Evolutionary conservation across 345 rosid species (phyloP).

Genomic region (Pistacia integerrima): DNA sequence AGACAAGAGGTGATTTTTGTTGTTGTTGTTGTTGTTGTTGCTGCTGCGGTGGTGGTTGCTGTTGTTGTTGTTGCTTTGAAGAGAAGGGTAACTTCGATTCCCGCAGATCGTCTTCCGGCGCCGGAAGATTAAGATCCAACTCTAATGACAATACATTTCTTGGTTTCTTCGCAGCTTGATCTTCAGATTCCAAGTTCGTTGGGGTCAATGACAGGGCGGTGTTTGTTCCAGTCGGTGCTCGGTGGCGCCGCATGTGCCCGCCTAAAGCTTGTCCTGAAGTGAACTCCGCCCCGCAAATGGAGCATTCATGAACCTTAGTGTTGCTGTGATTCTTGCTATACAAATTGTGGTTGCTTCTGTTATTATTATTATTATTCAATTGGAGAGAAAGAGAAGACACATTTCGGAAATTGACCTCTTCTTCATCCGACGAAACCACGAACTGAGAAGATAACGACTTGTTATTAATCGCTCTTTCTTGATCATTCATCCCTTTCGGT

Average conservation of each 20-base stretch:
- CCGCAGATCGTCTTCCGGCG: slow-evolving; percentile 72
- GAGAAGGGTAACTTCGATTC: slow-evolving; percentile 47
- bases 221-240: slow-evolving; percentile 39
- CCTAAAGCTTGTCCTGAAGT: slow-evolving; percentile 97
- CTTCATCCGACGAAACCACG: slow-evolving; percentile 26
- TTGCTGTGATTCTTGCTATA: slow-evolving; percentile 24
- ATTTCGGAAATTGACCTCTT: slow-evolving; percentile 43
- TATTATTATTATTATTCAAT: slow-evolving; percentile 38
- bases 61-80: slow-evolving; percentile 51
- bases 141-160: slow-evolving; percentile 64
- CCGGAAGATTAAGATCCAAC: slow-evolving; percentile 97
- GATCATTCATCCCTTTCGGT: slow-evolving; percentile 42
- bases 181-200: slow-evolving; percentile 36
- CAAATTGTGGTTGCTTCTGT: slow-evolving; percentile 30
- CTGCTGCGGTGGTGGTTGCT: slow-evolving; percentile 26
- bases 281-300: slow-evolving; percentile 87
- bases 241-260: slow-evolving; percentile 97
- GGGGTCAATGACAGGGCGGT: slow-evolving; percentile 51
- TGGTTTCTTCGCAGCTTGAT: slow-evolving; percentile 39
- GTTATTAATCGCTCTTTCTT: slow-evolving; percentile 10
- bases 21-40: slow-evolving; percentile 32
- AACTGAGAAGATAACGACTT: slow-evolving; percentile 22
- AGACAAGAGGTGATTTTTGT: slow-evolving; percentile 53
- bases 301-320: slow-evolving; percentile 82
- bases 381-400: slow-evolving; percentile 57